Base-by-base conservation (phyloP, 805 yeast genomes). In the Hanseniaspora hatyaiensis region DNA sequence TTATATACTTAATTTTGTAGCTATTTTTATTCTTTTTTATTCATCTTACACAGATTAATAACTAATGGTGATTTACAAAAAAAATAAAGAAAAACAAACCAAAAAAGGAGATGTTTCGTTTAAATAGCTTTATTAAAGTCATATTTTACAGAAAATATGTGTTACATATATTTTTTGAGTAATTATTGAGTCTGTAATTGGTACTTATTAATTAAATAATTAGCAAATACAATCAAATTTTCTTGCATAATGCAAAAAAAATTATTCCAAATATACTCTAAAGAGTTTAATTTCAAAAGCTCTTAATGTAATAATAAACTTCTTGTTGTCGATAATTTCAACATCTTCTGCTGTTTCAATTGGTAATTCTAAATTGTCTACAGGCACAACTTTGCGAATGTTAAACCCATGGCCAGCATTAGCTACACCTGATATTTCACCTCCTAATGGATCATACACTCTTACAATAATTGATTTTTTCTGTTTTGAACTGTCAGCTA, bases 371-470 rank as follows among this genome's bases (percentile, higher is more conserved):
- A 80, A 64, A 22, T 77, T 72, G 56, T 75, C 75, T 5, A 80
- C 78, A 57, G 73, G 71, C 58, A 60, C 66, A 6, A 80, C 78
- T 47, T 65, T 62, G 18, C 58, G 63, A 30, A 78, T 58, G 0
- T 74, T 68, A 30, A 72, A 62, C 16, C 65, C 62, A 29, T 81
- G 66, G 8, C 37, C 26, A 3, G 29, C 29, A 16, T 59, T 60
- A 29, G 87, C 59, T 4, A 54, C 59, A 1, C 82, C 88, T 3
- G 56, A 59, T 1, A 82, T 69, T 46, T 68, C 67, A 39, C 96
- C 97, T 6, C 98, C 98, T 38, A 89, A 68, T 0, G 94, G 67
- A 59, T 89, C 98, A 63, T 87, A 89, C 1, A 86, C 72, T 55
- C 97, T 75, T 26, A 83, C 67, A 22, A 88, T 69, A 23, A 85